A percentile compares a stretch with the other conserved stretches of the same genome.
These are phyloP conservation scores for Clonostachys rhizophaga DNA, from an alignment of 2,329 filamentous ascomycete species.

Conservation along the genomic window DNA sequence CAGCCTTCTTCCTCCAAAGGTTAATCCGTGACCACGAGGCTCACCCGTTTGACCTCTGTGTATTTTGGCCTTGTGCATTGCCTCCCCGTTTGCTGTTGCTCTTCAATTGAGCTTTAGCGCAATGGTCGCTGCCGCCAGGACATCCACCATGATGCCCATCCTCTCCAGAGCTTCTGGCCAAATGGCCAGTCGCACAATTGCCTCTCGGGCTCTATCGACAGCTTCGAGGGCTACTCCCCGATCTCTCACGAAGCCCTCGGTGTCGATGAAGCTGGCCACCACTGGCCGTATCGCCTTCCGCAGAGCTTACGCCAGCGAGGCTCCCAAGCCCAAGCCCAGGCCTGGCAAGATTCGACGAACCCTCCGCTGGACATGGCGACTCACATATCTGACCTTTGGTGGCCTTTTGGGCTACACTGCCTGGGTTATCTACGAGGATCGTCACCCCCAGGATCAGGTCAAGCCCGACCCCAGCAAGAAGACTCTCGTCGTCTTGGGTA, in stretches of 20 bases:
- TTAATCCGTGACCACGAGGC: not conserved
- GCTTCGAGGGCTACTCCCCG: conserved; percentile 10
- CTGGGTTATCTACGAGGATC: conserved; percentile 79
- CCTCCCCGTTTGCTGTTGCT: not conserved
- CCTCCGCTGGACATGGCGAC: conserved; percentile 78
- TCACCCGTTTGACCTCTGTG: not conserved
- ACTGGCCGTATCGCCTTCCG: conserved; percentile 33
- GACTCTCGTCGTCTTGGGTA: conserved; percentile 93
- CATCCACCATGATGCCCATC: conserved; percentile 9
- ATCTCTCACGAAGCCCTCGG: conserved; percentile 13
- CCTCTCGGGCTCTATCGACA: conserved; percentile 24
- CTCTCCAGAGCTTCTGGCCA: conserved; percentile 4
- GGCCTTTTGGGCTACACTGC: conserved; percentile 66
- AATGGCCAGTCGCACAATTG: conserved; percentile 3
- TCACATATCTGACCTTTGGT: conserved; percentile 71
- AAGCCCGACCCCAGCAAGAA: conserved; percentile 86
- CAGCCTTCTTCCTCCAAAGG: not conserved
- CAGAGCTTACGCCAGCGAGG: conserved; percentile 45
- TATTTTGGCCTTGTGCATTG: too few relatives aligned
- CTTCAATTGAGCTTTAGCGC: conserved; percentile 7
- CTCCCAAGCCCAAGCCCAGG: conserved; percentile 38
- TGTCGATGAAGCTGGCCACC: conserved; percentile 24
- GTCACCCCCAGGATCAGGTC: conserved; percentile 76
- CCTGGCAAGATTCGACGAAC: conserved; percentile 59
- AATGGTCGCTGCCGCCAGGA: conserved; percentile 10